phyloP scores from a whole-genome alignment of 2,329 filamentous ascomycete genomes.

The Calonectria multiphialidica region DNA sequence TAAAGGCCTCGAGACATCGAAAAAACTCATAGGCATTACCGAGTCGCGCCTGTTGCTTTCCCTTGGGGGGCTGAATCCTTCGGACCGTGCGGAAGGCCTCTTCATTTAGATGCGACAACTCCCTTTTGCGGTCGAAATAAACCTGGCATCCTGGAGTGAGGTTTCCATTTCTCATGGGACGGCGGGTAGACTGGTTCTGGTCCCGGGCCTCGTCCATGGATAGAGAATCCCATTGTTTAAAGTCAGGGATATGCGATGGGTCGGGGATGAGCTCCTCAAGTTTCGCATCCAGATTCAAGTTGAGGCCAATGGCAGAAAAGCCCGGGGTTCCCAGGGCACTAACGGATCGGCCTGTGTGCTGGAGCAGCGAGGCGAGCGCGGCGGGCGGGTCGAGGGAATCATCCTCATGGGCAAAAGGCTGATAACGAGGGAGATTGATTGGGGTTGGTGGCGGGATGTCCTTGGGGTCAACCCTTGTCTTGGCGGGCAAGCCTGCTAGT shows the following conservation, averaged over 20 bases:
- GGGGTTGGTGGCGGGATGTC: constrained; percentile 70
- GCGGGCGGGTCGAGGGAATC: constrained; percentile 42
- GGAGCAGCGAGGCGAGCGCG: constrained; percentile 64
- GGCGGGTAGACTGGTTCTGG: constrained; percentile 61
- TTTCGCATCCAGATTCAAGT: constrained; percentile 64
- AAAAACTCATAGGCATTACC: constrained; percentile 77
- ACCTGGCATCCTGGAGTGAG: constrained; percentile 68
- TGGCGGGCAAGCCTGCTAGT: constrained; percentile 45
- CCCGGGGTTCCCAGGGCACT: constrained; percentile 55
- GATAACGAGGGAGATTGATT: constrained; percentile 62
- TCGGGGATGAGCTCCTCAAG: constrained; percentile 66
- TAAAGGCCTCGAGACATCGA: constrained; percentile 70
- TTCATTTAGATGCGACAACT: constrained; percentile 68
- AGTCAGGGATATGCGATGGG: constrained; percentile 64
- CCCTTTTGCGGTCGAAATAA: constrained; percentile 69
- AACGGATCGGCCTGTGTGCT: constrained; percentile 64
- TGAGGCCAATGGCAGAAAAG: constrained; percentile 69
- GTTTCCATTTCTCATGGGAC: constrained; percentile 64
- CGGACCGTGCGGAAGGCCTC: constrained; percentile 72
- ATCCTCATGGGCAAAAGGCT: constrained; percentile 51
- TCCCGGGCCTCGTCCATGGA: constrained; percentile 62
- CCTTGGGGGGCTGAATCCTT: constrained; percentile 66
- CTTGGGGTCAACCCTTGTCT: constrained; percentile 55
- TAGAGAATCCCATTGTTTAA: constrained; percentile 63
- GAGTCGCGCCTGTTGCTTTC: constrained; percentile 65